A percentile compares a stretch with the other conserved stretches of the same genome.
These are phyloP conservation scores for Blastocystis hominis DNA, from an alignment of 352 stramenopile species.

Conservation along the genomic window DNA sequence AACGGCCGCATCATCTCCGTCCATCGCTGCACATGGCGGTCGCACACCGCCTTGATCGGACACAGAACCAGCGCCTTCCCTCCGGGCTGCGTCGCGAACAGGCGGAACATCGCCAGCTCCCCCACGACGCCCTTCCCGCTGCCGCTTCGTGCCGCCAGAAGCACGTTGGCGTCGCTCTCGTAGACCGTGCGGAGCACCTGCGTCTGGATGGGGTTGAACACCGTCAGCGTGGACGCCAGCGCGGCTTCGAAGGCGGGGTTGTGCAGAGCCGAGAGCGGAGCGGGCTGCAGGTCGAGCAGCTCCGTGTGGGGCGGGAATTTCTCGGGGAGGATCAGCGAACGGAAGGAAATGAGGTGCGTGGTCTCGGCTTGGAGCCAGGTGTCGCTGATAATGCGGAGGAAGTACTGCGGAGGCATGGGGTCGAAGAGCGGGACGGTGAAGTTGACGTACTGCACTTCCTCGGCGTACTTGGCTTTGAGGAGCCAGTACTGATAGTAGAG, in stretches of 20 bases:
- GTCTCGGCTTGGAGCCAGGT: slow-evolving; percentile 93
- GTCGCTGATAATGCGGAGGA: slow-evolving; percentile 90
- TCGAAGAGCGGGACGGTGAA: slow-evolving; percentile 95
- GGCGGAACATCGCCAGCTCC: slow-evolving; percentile 88
- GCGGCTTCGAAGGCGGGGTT: slow-evolving; percentile 29
- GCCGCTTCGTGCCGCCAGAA: slow-evolving; percentile 85
- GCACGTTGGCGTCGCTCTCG: slow-evolving; percentile 83
- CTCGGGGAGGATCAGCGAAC: slow-evolving; percentile 92
- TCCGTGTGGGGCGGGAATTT: slow-evolving; percentile 93
- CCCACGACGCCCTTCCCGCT: slow-evolving; percentile 84
- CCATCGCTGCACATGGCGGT: slow-evolving; percentile 67
- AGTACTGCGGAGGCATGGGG: slow-evolving; percentile 91
- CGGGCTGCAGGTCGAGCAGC: slow-evolving; percentile 89
- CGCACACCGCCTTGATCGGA: slow-evolving; percentile 73
- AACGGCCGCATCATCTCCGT: slow-evolving; percentile 64
- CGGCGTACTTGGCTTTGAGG: slow-evolving; percentile 76
- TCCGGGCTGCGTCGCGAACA: slow-evolving; percentile 65
- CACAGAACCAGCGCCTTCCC: slow-evolving; percentile 65
- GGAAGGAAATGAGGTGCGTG: slow-evolving; percentile 90
- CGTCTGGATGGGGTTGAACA: slow-evolving; percentile 98
- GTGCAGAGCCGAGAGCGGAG: slow-evolving; percentile 70
- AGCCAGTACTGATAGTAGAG: slow-evolving; percentile 92
- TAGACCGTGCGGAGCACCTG: slow-evolving; percentile 87
- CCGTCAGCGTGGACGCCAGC: slow-evolving; percentile 67
- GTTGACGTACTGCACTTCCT: slow-evolving; percentile 71